These are phyloP conservation scores for Teratosphaeria gauchensis DNA, from an alignment of 2,329 filamentous ascomycete genomes.

Conservation along the genomic window DNA sequence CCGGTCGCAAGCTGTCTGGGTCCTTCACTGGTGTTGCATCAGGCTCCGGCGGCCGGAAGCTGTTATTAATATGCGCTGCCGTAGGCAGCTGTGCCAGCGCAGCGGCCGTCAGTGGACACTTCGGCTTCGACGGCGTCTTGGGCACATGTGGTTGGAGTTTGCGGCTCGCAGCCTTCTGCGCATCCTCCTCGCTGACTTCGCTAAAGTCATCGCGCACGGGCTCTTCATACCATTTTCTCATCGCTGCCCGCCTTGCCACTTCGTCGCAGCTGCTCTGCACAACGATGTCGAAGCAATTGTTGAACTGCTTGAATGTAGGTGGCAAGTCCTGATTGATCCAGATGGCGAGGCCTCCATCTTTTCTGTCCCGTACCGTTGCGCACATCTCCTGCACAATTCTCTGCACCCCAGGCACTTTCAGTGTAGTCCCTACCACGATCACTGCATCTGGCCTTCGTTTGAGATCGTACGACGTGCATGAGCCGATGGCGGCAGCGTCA, in stretches of 20 bases:
- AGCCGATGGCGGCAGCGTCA: constrained; percentile 90
- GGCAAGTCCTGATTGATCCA: constrained; percentile 91
- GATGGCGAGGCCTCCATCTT: constrained; percentile 68
- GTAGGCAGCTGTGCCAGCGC: constrained; percentile 11
- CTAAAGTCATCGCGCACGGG: constrained; percentile 29
- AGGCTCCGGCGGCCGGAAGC: constrained; percentile 18
- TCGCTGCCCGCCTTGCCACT: constrained; percentile 62
- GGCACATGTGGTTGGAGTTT: constrained; percentile 13
- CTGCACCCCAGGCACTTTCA: constrained; percentile 89
- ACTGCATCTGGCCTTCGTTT: constrained; percentile 80
- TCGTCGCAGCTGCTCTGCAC: constrained; percentile 81
- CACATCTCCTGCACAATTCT: constrained; percentile 88
- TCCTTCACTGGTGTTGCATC: constrained; percentile 13
- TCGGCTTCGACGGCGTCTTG: constrained; percentile 2
- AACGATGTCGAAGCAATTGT: constrained; percentile 87
- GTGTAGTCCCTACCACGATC: constrained; percentile 86
- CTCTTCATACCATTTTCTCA: constrained; percentile 49
- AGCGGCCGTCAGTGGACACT: constrained; percentile 8
- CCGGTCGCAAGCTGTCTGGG: constrained; percentile 10
- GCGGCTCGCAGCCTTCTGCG: constrained; percentile 29
- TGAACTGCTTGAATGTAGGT: constrained; percentile 73
- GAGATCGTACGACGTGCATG: constrained; percentile 77
- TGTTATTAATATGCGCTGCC: constrained; percentile 20
- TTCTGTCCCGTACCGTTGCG: constrained; percentile 68
- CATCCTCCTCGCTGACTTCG: constrained; percentile 38